These are phyloP conservation scores for Scutellaria barbata DNA, from an alignment of 257 asterid genomes.

Conservation along the genomic window DNA sequence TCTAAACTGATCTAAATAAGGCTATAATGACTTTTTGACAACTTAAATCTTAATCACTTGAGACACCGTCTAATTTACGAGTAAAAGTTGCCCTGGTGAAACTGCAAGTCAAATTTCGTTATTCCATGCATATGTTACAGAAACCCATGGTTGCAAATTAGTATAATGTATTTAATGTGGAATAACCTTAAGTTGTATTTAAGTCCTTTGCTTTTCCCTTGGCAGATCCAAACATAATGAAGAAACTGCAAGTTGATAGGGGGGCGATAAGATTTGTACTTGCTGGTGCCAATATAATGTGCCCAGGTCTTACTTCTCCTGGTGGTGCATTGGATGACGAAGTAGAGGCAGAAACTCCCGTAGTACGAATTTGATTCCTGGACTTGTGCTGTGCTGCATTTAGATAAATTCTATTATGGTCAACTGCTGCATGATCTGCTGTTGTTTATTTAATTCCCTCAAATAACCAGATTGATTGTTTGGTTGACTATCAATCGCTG, in stretches of 20 bases:
- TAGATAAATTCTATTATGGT: background rate
- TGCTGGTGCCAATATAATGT: slow-evolving; percentile 99
- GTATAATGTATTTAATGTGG: slow-evolving; percentile 1
- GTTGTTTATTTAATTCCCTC: slow-evolving; percentile 8
- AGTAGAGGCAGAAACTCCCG: slow-evolving; percentile 90
- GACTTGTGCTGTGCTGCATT: slow-evolving; percentile 32
- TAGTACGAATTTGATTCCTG: slow-evolving; percentile 51
- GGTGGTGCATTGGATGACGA: slow-evolving; percentile 95
- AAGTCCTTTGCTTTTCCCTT: slow-evolving; percentile 28
- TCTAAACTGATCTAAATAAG: slow-evolving; percentile 1
- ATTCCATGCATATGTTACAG: background rate
- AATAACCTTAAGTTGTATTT: background rate
- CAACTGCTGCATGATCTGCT: slow-evolving; percentile 6
- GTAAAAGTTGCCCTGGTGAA: background rate
- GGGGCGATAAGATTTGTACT: slow-evolving; percentile 96
- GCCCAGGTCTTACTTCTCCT: slow-evolving; percentile 98
- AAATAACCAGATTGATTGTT: background rate
- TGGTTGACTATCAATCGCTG: slow-evolving; percentile 14
- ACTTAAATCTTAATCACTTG: slow-evolving; percentile 26
- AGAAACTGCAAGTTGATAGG: slow-evolving; percentile 93
- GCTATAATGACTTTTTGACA: slow-evolving; percentile 24
- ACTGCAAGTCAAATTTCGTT: background rate
- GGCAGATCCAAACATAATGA: slow-evolving; percentile 97
- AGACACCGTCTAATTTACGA: background rate
- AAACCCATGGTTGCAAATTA: slow-evolving; percentile 1